Base-by-base conservation (phyloP, 2,329 filamentous ascomycete species). In the Acrodontium crateriforme region DNA sequence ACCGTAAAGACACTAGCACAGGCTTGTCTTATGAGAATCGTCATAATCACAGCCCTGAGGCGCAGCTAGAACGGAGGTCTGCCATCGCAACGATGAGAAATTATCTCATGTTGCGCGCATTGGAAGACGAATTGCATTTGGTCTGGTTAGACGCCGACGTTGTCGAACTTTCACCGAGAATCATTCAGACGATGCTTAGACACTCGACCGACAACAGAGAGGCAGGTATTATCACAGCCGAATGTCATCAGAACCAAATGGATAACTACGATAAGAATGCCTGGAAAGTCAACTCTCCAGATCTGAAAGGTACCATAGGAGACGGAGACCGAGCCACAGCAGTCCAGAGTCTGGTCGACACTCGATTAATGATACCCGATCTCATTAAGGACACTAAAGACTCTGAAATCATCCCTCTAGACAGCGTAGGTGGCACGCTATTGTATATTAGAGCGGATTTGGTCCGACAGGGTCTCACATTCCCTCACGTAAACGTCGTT, bases 131-230 rank as follows among this genome's bases (percentile, higher is more conserved):
- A 32, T 21, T 41, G 24, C 52, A 54, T 29, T 35, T 55, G 13
- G 25, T 56, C 15, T 56, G 52, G 53, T 27, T 55, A 6, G 53
- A 56, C 28, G 46, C 52, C n/a, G 53, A 55, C 32, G 42, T 55
- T 13, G 52, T 49, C 16, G 47, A 50, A 27, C 35, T 54, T 7
- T 53, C 51, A 0, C 19, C 31, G 2, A 43, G 42, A 2, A 38
- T 56, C 21, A 36, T 55, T 12, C 45, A 50, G 18, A 30, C 31
- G 3, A 54, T 55, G 45, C 34, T 50, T 14, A 29, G 27, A 1
- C 47, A 53, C 21, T 43, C 50, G 3, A 36, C 36, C 23, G 35
- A 27, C 6, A 41, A 38, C 10, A 35, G 36, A 6, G 40, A 48
- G 12, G 45, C 46, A 7, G 49, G 50, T 3, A 39, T 55, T 20